Evolutionary conservation across 73 alveolate genomes (phyloP), one percentile per base, ranked within the genome.

Genomic region (Paramecium tetraurelia): DNA sequence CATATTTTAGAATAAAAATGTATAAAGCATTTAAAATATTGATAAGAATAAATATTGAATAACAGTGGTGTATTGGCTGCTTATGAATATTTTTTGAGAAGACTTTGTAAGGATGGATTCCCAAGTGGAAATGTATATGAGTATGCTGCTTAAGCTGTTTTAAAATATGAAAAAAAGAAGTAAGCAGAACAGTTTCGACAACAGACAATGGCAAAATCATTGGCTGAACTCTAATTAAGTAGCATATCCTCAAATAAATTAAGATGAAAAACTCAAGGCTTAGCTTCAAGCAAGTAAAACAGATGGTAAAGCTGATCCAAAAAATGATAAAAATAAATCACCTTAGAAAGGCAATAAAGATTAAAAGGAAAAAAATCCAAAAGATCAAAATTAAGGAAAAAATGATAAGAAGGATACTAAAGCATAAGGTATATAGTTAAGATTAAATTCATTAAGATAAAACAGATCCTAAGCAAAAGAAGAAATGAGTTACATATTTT

Each of bases 101-200:
- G 50, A 46, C 59, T 89, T n/a, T 89, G 94, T 46, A 89, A 89
- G 77, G 87, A 89, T 44, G 94, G 94, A 5, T 72, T 89, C 5
- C 94, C 94, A 20, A 89, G 48, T 70, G 94, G 94, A 29, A 89
- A 89, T 71, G 75, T 89, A 14, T 71, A 44, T 41, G 94, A 89
- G 10, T 89, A 71, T 89, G 94, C 94, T 7, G 94, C 94, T 14
- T 46, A 89, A 46, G 50, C 48, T 24, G 77, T 89, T 43, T 69
- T 89, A 46, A 89, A 89, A 48, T 89, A 41, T 89, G 94, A 89
- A 24, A 89, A 89, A 33, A 71, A 89, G 50, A 89, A 89, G 59
- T 40, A 89, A 80, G 90, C 90, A 10, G 90, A 80, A 80, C 90
- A 80, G 90, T 80, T 80, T 80, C 90, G 90, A 44, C 48, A 80